phyloP scores from a whole-genome alignment of 176 grass and related monocot genomes.

The Themeda triandra region DNA sequence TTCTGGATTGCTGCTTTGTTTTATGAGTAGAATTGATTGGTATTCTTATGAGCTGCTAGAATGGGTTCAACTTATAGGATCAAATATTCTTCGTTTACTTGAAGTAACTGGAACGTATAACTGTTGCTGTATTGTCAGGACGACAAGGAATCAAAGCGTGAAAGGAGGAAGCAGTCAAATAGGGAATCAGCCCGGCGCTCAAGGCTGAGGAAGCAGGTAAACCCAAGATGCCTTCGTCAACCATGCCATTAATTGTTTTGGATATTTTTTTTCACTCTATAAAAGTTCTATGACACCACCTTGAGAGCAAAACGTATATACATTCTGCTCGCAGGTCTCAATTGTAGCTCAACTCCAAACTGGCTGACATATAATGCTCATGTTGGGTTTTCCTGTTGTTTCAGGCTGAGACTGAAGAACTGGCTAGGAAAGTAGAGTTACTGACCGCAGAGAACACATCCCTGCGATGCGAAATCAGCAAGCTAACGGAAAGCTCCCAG shows the following conservation, averaged over 20 bases:
- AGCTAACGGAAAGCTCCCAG: conserved; percentile 45
- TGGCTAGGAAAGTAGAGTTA: conserved; percentile 54
- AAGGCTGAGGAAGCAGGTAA: conserved; percentile 87
- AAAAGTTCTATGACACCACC: not conserved
- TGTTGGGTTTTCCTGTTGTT: not conserved
- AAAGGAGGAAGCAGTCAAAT: conserved; percentile 79
- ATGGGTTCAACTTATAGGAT: not conserved
- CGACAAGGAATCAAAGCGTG: conserved; percentile 61
- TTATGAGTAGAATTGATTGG: not conserved
- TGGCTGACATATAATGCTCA: not conserved
- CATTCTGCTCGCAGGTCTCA: not conserved
- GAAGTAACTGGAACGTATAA: not conserved
- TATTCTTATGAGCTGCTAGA: not conserved
- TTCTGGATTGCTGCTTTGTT: not conserved
- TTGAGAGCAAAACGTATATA: not conserved
- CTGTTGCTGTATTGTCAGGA: conserved; percentile 46
- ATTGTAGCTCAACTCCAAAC: not conserved
- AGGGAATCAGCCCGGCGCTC: conserved; percentile 83
- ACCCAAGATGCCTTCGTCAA: not conserved
- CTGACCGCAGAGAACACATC: conserved; percentile 59
- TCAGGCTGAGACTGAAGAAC: conserved; percentile 74
- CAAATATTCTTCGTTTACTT: not conserved
- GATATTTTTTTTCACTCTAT: not conserved
- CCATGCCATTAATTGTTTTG: not conserved
- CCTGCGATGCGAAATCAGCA: conserved; percentile 66